Evolutionary conservation across 495 filamentous ascomycete species (phyloP).

Genomic region (Neurospora terricola): DNA sequence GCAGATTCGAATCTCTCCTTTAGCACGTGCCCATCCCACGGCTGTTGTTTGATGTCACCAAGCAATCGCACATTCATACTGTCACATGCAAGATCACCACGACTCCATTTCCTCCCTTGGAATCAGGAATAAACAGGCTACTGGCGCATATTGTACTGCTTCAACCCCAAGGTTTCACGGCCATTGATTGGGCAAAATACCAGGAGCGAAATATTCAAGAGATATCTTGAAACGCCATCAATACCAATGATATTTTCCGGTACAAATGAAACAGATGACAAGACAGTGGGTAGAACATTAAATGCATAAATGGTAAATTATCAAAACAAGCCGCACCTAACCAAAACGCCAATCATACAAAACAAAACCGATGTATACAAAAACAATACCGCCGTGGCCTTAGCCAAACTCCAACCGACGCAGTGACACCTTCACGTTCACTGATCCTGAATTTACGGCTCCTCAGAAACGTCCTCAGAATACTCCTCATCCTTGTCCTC

Average conservation of each 20-base stretch:
- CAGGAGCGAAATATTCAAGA: background rate
- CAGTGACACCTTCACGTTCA: background rate
- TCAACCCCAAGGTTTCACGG: background rate
- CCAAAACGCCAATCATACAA: background rate
- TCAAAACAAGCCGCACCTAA: background rate
- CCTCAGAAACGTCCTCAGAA: background rate
- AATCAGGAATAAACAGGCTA: background rate
- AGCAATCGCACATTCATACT: background rate
- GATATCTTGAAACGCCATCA: background rate
- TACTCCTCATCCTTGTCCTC: background rate
- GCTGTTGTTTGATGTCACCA: background rate
- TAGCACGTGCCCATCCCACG: background rate
- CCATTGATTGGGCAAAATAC: background rate
- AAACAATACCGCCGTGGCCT: background rate
- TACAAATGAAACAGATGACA: background rate
- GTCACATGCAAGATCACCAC: background rate
- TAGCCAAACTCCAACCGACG: background rate
- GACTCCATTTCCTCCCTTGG: background rate
- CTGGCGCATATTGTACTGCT: background rate
- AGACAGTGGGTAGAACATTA: background rate
- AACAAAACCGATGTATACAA: background rate
- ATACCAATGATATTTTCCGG: background rate
- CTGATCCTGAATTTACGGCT: background rate
- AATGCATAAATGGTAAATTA: background rate
- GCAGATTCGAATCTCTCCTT: background rate